A percentile compares a stretch with the other conserved stretches of the same genome.
Conservation (phyloP, 1,139 yeast genomes). For the Geotrichum candidum region DNA sequence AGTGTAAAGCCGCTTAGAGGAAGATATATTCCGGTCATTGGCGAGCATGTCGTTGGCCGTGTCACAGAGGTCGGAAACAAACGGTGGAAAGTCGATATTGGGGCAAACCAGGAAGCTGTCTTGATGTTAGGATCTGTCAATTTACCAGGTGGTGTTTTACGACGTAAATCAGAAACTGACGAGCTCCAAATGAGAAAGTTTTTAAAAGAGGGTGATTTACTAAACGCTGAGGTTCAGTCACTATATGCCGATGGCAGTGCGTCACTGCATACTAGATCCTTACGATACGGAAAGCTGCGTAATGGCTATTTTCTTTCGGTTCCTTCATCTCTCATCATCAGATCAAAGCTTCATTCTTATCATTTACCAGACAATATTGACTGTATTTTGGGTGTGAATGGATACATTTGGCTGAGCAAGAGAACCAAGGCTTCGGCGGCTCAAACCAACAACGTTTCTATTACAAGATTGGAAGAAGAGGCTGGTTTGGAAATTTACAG, state of each 20-base stretch:
- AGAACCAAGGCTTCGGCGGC: slow-evolving; percentile 42
- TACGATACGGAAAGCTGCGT: slow-evolving; percentile 90
- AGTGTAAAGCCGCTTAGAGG: slow-evolving; percentile 85
- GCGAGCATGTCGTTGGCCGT: slow-evolving; percentile 92
- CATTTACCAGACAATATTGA: slow-evolving; percentile 88
- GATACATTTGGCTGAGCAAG: slow-evolving; percentile 87
- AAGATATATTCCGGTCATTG: slow-evolving; percentile 86
- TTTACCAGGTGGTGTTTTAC: slow-evolving; percentile 91
- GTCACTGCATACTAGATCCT: slow-evolving; percentile 87
- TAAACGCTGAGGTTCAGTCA: slow-evolving; percentile 94
- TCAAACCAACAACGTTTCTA: slow-evolving; percentile 45
- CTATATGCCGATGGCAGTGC: slow-evolving; percentile 88
- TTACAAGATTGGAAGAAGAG: slow-evolving; percentile 87
- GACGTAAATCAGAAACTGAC: slow-evolving; percentile 91
- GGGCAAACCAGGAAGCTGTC: slow-evolving; percentile 86
- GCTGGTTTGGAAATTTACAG: slow-evolving; percentile 94
- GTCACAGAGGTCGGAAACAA: slow-evolving; percentile 90
- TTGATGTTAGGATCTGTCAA: slow-evolving; percentile 93
- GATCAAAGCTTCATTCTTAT: slow-evolving; percentile 82
- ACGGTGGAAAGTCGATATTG: slow-evolving; percentile 96
- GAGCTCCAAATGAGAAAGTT: slow-evolving; percentile 94
- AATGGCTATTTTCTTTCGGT: slow-evolving; percentile 80
- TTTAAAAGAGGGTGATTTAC: slow-evolving; percentile 91
- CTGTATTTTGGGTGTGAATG: slow-evolving; percentile 87
- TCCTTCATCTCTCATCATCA: slow-evolving; percentile 73